phyloP scores from a whole-genome alignment of 768 basidiomycete genomes.

The Thelephora aurantiotincta region DNA sequence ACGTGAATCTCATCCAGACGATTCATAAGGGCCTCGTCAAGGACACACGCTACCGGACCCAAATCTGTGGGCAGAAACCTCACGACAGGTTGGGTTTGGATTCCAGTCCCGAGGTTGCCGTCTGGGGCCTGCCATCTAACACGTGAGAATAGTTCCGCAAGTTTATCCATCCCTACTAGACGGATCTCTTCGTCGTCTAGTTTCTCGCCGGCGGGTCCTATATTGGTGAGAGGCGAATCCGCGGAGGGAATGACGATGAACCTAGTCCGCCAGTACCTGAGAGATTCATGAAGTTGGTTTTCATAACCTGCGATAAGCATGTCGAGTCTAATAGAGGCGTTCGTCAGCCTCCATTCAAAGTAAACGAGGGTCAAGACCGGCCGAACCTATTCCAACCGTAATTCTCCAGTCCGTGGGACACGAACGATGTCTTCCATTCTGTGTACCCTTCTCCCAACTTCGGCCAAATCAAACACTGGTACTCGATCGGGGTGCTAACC shows the following conservation, averaged over 20 bases:
- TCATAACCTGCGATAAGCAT: constrained; percentile 80
- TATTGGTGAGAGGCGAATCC: constrained; percentile 42
- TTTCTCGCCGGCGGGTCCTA: constrained; percentile 54
- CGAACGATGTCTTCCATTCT: constrained; percentile 59
- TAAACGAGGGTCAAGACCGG: too few species aligned
- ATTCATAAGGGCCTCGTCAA: constrained; percentile 66
- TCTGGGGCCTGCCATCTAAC: constrained; percentile 65
- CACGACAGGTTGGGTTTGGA: constrained; percentile 38
- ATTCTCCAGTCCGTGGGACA: constrained; percentile 65
- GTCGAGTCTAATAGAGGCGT: constrained; percentile 39
- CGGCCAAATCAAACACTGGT: constrained; percentile 91
- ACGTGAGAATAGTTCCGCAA: constrained; percentile 79
- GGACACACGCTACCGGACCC: constrained; percentile 63
- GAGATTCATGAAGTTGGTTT: constrained; percentile 62
- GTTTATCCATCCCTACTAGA: constrained; percentile 79
- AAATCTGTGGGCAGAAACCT: constrained; percentile 78
- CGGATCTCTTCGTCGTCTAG: constrained; percentile 81
- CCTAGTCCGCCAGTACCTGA: constrained; percentile 88
- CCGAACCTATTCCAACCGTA: constrained; percentile 78
- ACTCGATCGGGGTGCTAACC: constrained; percentile 48
- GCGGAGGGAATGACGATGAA: constrained; percentile 85
- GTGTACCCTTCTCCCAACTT: constrained; percentile 81
- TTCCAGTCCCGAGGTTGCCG: constrained; percentile 25
- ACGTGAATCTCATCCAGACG: constrained; percentile 74
- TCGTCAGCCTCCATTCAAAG: neutral